Conservation (phyloP, 768 basidiomycete genomes). For the Lanmaoa pseudosensibilis region DNA sequence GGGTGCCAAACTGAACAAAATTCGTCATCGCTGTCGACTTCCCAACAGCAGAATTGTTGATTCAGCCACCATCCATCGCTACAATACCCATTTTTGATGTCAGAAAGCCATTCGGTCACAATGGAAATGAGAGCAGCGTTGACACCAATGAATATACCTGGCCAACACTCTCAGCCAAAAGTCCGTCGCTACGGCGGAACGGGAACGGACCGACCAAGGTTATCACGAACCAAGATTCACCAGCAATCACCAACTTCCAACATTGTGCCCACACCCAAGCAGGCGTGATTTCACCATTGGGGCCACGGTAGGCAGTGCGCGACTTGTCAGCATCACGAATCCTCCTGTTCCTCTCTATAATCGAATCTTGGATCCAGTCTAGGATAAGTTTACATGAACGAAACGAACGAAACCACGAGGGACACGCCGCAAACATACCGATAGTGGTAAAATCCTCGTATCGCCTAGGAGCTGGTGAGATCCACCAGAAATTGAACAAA, state of each 20-base stretch:
- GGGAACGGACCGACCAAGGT: slow-evolving; percentile 78
- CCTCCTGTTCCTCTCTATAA: slow-evolving; percentile 81
- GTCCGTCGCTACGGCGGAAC: not conserved
- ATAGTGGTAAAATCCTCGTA: slow-evolving; percentile 97
- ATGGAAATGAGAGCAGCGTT: slow-evolving; percentile 97
- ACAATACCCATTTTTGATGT: slow-evolving; percentile 98
- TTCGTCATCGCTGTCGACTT: slow-evolving; percentile 80
- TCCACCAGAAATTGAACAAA: not conserved
- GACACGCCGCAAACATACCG: slow-evolving; percentile 49
- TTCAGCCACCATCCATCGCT: slow-evolving; percentile 98
- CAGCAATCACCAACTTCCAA: slow-evolving; percentile 59
- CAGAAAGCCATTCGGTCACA: slow-evolving; percentile 94
- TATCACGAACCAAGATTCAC: slow-evolving; percentile 92
- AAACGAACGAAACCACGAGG: slow-evolving; percentile 13
- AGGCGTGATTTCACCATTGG: slow-evolving; percentile 50
- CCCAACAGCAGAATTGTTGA: slow-evolving; percentile 98
- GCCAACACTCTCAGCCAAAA: slow-evolving; percentile 4
- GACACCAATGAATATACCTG: slow-evolving; percentile 87
- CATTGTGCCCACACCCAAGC: slow-evolving; percentile 64
- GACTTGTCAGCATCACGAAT: slow-evolving; percentile 50
- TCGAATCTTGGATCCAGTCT: slow-evolving; percentile 98
- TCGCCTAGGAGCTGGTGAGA: slow-evolving; percentile 50
- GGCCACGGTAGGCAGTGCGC: slow-evolving; percentile 47
- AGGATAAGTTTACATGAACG: slow-evolving; percentile 11
- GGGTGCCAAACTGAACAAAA: slow-evolving; percentile 90